Conservation (phyloP, 306 rosid species). For the Carpinus fangiana region DNA sequence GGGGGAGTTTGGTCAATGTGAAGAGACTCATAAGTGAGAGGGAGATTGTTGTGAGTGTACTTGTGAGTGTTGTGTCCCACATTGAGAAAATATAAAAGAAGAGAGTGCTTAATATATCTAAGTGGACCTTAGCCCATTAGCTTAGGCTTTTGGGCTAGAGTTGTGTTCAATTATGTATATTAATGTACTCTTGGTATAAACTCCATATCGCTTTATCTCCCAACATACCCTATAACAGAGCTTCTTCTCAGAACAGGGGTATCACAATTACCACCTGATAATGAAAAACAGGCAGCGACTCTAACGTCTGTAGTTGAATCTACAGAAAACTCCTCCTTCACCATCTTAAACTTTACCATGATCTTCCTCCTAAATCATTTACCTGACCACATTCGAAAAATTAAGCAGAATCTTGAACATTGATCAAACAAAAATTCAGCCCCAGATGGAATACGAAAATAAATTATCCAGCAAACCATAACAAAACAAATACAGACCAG, state of each 20-base stretch:
- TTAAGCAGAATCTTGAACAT: constrained; percentile 6
- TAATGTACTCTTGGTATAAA: too few relatives aligned
- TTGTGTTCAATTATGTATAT: too few relatives aligned
- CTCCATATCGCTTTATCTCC: too few relatives aligned
- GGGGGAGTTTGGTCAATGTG: too few relatives aligned
- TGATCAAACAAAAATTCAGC: background rate
- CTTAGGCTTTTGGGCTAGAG: too few relatives aligned
- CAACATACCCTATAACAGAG: constrained; percentile 15
- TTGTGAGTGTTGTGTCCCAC: too few relatives aligned
- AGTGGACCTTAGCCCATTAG: too few relatives aligned
- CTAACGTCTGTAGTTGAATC: constrained; percentile 29
- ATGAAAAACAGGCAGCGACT: constrained; percentile 28
- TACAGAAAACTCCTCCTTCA: constrained; percentile 24
- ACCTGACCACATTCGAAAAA: background rate
- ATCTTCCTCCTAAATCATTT: constrained; percentile 1
- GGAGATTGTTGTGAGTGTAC: too few relatives aligned
- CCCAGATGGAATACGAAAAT: background rate
- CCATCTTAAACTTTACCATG: constrained; percentile 35
- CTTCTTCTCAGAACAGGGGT: constrained; percentile 25
- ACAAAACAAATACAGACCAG: background rate
- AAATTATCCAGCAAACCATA: background rate
- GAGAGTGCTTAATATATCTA: too few relatives aligned
- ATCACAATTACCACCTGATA: constrained; percentile 20
- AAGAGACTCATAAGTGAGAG: too few relatives aligned
- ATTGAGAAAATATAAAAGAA: too few relatives aligned